Conservation (phyloP, 192 early-diverging fungal genomes). For the Coemansia sp. region DNA sequence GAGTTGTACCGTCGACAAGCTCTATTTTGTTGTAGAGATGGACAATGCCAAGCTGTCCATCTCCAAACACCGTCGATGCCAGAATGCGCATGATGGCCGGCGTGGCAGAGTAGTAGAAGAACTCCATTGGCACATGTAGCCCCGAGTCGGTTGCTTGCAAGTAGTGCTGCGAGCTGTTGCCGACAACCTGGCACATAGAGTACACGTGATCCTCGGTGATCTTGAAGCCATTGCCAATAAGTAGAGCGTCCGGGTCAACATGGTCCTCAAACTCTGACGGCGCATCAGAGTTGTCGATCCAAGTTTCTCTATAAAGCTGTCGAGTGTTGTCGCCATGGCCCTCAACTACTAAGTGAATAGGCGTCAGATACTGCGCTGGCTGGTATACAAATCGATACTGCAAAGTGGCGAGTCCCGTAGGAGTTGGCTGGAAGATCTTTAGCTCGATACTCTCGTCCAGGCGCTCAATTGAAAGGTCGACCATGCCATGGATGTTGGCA, state of each 20-base stretch:
- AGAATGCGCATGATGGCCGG: too few relatives aligned
- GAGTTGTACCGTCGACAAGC: too few relatives aligned
- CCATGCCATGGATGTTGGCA: conserved; percentile 61
- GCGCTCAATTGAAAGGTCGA: conserved; percentile 80
- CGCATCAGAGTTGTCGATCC: conserved; percentile 5
- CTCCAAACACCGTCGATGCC: too few relatives aligned
- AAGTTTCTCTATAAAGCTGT: conserved; percentile 1
- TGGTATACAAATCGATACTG: conserved; percentile 15
- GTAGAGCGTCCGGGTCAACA: too few relatives aligned
- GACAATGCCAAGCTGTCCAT: too few relatives aligned
- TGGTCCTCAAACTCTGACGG: neutral
- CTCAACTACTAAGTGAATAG: conserved; percentile 16
- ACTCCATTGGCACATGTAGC: conserved; percentile 82
- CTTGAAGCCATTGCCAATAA: neutral
- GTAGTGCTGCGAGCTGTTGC: conserved; percentile 67
- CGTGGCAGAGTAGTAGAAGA: conserved; percentile 74
- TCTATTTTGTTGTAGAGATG: too few relatives aligned
- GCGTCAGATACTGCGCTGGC: conserved; percentile 6
- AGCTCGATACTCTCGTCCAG: conserved; percentile 62
- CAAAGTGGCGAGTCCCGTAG: conserved; percentile 35
- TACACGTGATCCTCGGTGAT: conserved; percentile 80
- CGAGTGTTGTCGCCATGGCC: neutral
- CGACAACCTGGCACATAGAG: conserved; percentile 71
- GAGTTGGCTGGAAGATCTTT: conserved; percentile 52
- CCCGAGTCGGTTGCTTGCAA: conserved; percentile 52